Percentiles rank a stretch among this genome's conserved stretches.
Conservation (phyloP, 345 rosid genomes). For the Turritis glabra region DNA sequence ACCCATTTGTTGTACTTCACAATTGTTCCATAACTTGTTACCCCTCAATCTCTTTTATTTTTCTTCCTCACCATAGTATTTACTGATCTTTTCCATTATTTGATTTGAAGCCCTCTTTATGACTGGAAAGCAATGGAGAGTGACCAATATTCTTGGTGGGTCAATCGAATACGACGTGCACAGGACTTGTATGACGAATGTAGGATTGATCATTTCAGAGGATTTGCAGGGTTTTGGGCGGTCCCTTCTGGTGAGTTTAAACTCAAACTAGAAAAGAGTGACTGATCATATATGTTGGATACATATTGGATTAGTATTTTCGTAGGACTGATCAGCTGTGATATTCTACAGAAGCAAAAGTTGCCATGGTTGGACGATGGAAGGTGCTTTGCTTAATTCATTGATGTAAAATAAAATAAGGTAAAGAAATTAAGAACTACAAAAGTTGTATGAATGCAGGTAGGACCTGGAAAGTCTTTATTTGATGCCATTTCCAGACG, state of each 20-base stretch:
- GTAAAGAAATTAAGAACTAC: slow-evolving; percentile 28
- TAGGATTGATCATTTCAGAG: slow-evolving; percentile 97
- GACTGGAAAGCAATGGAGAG: slow-evolving; percentile 93
- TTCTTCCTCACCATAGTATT: background rate
- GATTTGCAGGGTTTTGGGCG: slow-evolving; percentile 97
- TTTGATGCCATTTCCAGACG: slow-evolving; percentile 74
- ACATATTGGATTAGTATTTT: background rate
- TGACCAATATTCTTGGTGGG: slow-evolving; percentile 91
- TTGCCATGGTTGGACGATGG: slow-evolving; percentile 84
- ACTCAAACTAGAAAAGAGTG: slow-evolving; percentile 22
- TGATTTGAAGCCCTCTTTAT: slow-evolving; percentile 76
- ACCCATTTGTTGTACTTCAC: background rate
- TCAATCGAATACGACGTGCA: slow-evolving; percentile 70
- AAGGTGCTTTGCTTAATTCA: slow-evolving; percentile 49
- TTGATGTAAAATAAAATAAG: slow-evolving; percentile 24
- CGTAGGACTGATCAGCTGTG: background rate
- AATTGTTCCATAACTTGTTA: background rate
- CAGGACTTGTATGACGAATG: slow-evolving; percentile 79
- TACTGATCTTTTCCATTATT: slow-evolving; percentile 6
- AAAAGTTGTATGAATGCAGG: slow-evolving; percentile 57
- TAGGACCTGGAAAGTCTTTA: slow-evolving; percentile 87
- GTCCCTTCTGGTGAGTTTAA: slow-evolving; percentile 74
- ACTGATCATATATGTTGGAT: background rate
- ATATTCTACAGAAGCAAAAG: slow-evolving; percentile 71
- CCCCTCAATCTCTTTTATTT: background rate